These are phyloP conservation scores for Hanseniaspora sp. DNA, from an alignment of 1,139 yeast species.

Conservation along the genomic window DNA sequence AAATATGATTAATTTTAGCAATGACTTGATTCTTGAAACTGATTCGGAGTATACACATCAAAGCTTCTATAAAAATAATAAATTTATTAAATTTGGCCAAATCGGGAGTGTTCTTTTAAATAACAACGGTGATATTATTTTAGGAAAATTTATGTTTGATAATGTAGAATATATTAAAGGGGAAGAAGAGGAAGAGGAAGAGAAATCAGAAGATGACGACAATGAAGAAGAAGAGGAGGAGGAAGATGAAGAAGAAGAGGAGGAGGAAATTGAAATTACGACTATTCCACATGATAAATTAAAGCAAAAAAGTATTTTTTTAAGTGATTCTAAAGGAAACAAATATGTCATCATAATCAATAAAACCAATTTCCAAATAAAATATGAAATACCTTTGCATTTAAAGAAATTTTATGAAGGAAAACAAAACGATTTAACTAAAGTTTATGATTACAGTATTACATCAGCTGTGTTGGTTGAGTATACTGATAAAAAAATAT, in stretches of 20 bases:
- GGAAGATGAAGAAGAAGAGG: not conserved
- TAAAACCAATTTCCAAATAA: not conserved
- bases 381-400: constrained; percentile 6
- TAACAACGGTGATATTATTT: not conserved
- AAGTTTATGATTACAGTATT: not conserved
- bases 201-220: not conserved
- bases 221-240: not conserved
- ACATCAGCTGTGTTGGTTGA: constrained; percentile 3
- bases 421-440: not conserved
- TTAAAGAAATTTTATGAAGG: constrained; percentile 6
- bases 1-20: not conserved
- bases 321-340: constrained; percentile 2
- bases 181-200: not conserved
- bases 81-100: not conserved
- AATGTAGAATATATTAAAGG: not conserved
- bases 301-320: not conserved
- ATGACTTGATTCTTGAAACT: constrained; percentile 7
- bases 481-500: constrained; percentile 10
- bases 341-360: not conserved
- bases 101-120: constrained; percentile 1
- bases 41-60: not conserved
- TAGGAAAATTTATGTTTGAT: not conserved
- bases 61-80: not conserved
- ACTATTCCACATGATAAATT: not conserved
- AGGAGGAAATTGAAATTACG: not conserved